Base-by-base conservation (phyloP, 1,139 yeast species). In the Sporopachydermia cereana region DNA sequence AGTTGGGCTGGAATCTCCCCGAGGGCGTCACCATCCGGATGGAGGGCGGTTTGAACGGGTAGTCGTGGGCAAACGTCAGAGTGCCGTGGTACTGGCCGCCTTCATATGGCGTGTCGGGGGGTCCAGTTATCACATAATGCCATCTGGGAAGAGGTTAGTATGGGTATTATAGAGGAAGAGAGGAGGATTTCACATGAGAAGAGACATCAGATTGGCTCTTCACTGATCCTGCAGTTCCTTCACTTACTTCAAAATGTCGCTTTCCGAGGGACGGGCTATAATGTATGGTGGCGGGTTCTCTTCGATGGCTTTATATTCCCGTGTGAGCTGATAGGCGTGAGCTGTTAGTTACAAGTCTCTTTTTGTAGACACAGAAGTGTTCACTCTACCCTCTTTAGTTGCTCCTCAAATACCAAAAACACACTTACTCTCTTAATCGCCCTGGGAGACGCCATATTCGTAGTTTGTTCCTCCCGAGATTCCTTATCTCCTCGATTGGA, bases 61-160 rank as follows among this genome's bases (percentile, higher is more conserved):
- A 89, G 53, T 86, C 94, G 9, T 77, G 64, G 1, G 96, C 95
- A 61, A 89, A 88, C 21, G 81, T 70, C 43, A 89, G 68, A 20
- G 86, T 75, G 2, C 97, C 96, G 58, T 88, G 95, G 59, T 83
- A 89, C 60, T 86, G 95, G 0, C 97, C 97, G 20, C 76, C 78
- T 48, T 72, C 81, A 58, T 82, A 89, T 3, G 94, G 95, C 0
- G 94, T 80, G 51, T 78, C 74, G 46, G 93, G 88, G 3, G 96
- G 96, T 0, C 96, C 97, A 1, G 80, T 76, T 42, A 84, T 77
- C 44, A 84, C 70, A 54, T 79, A 84, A 61, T 82, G 89, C 93
- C 93, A 83, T 54, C 58, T 53, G 23, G 25, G 18, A 44, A 43
- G 23, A 21, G 20, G 29, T 25, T 25, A 7, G 29, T 25, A 25